Evolutionary conservation across 2,329 filamentous ascomycete species (phyloP).

Genomic region (Esteya vermicola): DNA sequence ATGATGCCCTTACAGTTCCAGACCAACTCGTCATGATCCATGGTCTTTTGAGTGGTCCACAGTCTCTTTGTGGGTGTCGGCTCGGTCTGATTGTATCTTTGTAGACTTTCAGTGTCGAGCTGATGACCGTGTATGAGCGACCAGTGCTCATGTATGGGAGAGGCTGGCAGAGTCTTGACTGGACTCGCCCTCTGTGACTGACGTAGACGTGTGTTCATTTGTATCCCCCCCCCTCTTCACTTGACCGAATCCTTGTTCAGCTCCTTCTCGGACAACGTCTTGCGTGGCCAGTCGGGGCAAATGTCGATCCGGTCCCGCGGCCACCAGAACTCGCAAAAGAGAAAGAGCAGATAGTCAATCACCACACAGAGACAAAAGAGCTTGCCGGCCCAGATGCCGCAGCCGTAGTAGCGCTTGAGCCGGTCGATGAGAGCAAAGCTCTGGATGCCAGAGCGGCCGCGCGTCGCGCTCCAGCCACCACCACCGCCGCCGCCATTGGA

Average conservation of each 20-base stretch:
- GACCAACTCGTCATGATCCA: neutral
- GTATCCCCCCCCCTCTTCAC: neutral
- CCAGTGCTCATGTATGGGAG: no score
- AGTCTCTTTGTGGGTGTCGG: no score
- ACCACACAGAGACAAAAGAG: slow-evolving; percentile 90
- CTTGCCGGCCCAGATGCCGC: slow-evolving; percentile 96
- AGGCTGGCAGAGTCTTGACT: no score
- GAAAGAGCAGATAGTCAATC: slow-evolving; percentile 82
- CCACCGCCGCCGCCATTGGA: slow-evolving; percentile 34
- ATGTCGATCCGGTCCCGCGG: slow-evolving; percentile 79
- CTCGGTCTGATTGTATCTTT: no score
- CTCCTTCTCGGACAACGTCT: slow-evolving; percentile 27
- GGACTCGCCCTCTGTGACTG: no score
- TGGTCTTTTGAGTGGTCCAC: neutral
- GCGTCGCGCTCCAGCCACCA: slow-evolving; percentile 52
- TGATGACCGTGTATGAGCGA: no score
- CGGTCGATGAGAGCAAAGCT: slow-evolving; percentile 90
- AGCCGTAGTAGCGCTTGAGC: slow-evolving; percentile 92
- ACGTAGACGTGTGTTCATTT: no score
- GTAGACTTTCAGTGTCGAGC: no score
- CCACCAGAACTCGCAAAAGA: slow-evolving; percentile 76
- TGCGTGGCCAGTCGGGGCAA: slow-evolving; percentile 83
- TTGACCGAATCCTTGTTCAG: slow-evolving; percentile 2
- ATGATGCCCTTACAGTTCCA: neutral
- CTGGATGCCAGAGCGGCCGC: slow-evolving; percentile 55